These are phyloP conservation scores for Fraxinus baroniana DNA, from an alignment of 305 asterid genomes.

Conservation along the genomic window DNA sequence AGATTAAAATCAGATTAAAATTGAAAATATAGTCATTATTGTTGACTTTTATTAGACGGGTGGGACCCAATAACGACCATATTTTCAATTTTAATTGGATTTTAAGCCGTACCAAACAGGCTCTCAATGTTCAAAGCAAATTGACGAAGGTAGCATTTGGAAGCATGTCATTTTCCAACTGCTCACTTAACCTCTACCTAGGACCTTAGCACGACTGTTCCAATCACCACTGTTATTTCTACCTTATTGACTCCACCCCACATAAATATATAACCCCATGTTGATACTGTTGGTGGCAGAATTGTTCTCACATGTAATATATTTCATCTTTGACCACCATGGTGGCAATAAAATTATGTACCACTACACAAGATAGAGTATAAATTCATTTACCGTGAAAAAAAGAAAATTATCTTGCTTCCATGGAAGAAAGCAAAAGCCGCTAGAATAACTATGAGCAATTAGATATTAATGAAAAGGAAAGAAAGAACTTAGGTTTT, in stretches of 20 bases:
- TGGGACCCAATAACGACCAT: too few relatives aligned
- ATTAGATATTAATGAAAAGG: too few relatives aligned
- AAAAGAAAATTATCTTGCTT: too few relatives aligned
- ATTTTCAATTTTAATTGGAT: too few relatives aligned
- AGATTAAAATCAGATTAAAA: too few relatives aligned
- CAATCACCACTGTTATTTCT: not conserved
- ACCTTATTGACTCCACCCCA: not conserved
- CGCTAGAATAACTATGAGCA: too few relatives aligned
- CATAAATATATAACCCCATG: not conserved
- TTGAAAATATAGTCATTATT: too few relatives aligned
- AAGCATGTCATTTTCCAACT: not conserved
- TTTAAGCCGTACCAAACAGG: not conserved
- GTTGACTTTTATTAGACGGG: too few relatives aligned
- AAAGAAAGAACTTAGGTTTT: too few relatives aligned
- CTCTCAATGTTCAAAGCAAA: not conserved
- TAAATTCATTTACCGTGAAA: too few relatives aligned
- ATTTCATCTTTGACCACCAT: slow-evolving; percentile 13
- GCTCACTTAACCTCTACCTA: not conserved
- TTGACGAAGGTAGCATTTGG: not conserved
- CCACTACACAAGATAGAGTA: not conserved
- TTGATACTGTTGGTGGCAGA: slow-evolving; percentile 37
- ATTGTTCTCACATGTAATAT: slow-evolving; percentile 69
- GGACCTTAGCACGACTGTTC: not conserved
- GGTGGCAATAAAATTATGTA: not conserved
- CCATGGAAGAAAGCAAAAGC: too few relatives aligned